Base-by-base conservation (phyloP, 345 rosid species). In the Rhizophora apiculata region DNA sequence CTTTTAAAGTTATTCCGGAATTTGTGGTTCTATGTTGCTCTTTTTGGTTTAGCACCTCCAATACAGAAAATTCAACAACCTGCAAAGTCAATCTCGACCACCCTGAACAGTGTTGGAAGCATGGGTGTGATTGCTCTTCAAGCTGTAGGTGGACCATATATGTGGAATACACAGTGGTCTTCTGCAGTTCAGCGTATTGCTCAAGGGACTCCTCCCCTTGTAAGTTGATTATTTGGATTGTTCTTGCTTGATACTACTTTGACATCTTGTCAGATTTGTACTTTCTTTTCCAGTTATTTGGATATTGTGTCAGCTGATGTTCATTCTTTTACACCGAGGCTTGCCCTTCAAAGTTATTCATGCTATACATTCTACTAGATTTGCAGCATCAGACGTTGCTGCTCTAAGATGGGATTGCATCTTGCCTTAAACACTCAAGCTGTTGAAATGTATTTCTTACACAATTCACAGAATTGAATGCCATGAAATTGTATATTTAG, bases 191-290 rank as follows among this genome's bases (percentile, higher is more conserved):
- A 92, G 82, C 90, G 77, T 46, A 92, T 95, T 82, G 91, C 99
- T 76, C 96, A 81, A 85, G 98, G 99, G 81, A 90, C 99, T 70
- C 99, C 99, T 80, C 91, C 99, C 64, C 97, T 94, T 80, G 98
- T 94, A 88, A 87, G 98, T 86, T 72, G 72, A 77, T 75, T 61
- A 64, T 63, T 27, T 21, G 65, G 77, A 68, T 69, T 63, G 46
- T 64, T 51, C 30, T 65, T 59, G 43, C 52, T 65, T 59, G 48
- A 54, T 68, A 37, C 22, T 58, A 27, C 69, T 69, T 73, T 49
- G 34, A 10, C 49, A 29, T 65, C n/a, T 71, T 52, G 52, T 39
- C 11, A 19, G 26, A 19, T 39, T 21, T 39, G 34, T 53, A 2
- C 36, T 22, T 37, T 18, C 56, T 63, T 31, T 78, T 64, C 18